Conservation (phyloP, 345 rosid genomes). For the Citrus medica region DNA sequence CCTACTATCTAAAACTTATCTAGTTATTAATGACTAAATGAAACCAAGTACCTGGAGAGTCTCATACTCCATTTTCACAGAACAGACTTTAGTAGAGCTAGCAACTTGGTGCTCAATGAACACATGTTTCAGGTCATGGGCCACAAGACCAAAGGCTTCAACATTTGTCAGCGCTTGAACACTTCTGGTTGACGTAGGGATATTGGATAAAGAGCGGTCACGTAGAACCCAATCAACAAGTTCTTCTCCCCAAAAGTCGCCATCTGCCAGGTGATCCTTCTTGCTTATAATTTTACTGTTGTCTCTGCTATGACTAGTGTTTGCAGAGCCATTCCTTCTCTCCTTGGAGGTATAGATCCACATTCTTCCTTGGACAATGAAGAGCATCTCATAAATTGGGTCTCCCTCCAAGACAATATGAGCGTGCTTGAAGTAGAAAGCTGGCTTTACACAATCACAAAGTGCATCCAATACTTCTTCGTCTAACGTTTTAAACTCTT, state of each 20-base stretch:
- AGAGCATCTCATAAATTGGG: constrained; percentile 35
- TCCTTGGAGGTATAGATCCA: not conserved
- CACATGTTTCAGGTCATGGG: not conserved
- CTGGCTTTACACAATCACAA: constrained; percentile 55
- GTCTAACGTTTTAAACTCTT: constrained; percentile 35
- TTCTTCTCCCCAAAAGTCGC: constrained; percentile 7
- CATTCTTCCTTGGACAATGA: not conserved
- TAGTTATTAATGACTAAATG: too few species aligned
- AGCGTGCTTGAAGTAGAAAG: constrained; percentile 41
- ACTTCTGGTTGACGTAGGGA: constrained; percentile 3
- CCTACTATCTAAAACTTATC: too few species aligned
- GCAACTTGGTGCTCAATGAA: not conserved
- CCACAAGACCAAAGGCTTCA: constrained; percentile 4
- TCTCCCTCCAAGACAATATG: constrained; percentile 45
- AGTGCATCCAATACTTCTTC: constrained; percentile 39
- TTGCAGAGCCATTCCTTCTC: not conserved
- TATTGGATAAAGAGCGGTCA: not conserved
- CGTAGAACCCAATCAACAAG: not conserved
- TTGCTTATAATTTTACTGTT: not conserved
- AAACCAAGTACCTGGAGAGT: too few species aligned
- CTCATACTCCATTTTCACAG: not conserved
- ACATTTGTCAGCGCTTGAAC: not conserved
- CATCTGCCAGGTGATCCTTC: not conserved
- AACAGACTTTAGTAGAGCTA: too few species aligned
- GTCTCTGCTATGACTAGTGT: not conserved